Conservation (phyloP, 2,329 filamentous ascomycete species). For the Epichloe uncinata region DNA sequence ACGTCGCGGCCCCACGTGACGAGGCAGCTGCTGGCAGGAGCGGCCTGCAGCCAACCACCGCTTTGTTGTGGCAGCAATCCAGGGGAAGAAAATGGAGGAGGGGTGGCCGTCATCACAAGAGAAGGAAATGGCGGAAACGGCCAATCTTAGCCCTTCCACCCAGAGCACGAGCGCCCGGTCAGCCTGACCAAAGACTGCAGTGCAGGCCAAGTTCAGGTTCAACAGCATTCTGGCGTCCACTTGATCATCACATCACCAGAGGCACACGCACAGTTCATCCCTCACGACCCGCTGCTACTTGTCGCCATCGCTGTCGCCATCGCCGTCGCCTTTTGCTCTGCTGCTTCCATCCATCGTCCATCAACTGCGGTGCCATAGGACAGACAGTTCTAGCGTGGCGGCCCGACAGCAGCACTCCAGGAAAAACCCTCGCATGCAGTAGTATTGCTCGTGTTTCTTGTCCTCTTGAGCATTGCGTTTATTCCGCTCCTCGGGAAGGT, state of each 20-base stretch:
- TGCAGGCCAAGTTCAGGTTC: neutral
- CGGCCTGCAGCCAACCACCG: neutral
- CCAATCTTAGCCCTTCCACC: neutral
- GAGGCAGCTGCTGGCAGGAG: neutral
- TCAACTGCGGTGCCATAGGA: neutral
- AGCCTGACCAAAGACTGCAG: neutral
- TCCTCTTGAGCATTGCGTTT: neutral
- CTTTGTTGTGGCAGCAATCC: neutral
- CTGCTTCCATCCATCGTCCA: neutral
- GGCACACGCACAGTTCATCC: neutral
- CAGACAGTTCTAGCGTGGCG: neutral
- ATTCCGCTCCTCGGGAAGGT: neutral
- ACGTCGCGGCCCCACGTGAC: constrained; percentile 1
- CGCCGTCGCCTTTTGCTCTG: neutral
- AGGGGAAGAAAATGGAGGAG: neutral
- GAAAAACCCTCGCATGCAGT: neutral
- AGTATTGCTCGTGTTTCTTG: too few relatives aligned
- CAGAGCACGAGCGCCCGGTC: neutral
- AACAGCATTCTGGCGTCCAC: neutral
- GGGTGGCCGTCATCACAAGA: neutral
- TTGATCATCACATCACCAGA: neutral
- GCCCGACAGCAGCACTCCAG: constrained; percentile 1
- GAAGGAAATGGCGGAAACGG: neutral
- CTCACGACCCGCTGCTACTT: neutral
- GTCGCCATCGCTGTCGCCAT: too few relatives aligned